Conservation (phyloP, 2,329 filamentous ascomycete genomes). For the Penicillium sp. region DNA sequence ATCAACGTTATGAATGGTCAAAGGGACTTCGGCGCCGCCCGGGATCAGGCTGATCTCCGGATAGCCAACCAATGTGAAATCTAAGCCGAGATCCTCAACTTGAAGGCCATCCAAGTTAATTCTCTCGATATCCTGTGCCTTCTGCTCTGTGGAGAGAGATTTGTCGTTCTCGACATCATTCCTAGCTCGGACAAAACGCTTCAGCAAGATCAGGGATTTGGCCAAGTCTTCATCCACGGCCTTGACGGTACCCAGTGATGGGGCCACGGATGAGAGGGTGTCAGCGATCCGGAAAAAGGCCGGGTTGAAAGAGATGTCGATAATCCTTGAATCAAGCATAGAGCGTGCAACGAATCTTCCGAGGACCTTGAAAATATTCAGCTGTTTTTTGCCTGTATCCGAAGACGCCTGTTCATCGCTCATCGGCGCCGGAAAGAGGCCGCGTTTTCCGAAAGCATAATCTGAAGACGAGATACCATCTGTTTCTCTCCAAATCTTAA, state of each 20-base stretch:
- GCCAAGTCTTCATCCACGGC: constrained; percentile 83
- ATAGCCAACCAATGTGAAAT: constrained; percentile 93
- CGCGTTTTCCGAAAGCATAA: constrained; percentile 78
- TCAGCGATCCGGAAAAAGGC: constrained; percentile 96
- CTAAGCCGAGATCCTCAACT: constrained; percentile 83
- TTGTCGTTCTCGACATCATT: constrained; percentile 73
- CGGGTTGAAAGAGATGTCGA: constrained; percentile 94
- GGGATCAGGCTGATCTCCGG: constrained; percentile 77
- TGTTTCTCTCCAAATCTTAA: constrained; percentile 93
- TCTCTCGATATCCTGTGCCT: constrained; percentile 64
- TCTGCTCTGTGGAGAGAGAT: constrained; percentile 64
- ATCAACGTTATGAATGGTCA: constrained; percentile 90
- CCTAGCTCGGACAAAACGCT: constrained; percentile 81
- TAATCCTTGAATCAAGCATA: constrained; percentile 97
- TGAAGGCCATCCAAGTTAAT: constrained; percentile 72
- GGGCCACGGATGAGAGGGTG: constrained; percentile 63
- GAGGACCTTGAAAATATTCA: constrained; percentile 86
- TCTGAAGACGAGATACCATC: constrained; percentile 69
- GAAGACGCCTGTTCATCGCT: constrained; percentile 70
- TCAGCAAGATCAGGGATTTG: constrained; percentile 78
- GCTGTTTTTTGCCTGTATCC: constrained; percentile 79
- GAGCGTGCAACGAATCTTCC: constrained; percentile 97
- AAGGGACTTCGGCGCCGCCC: constrained; percentile 68
- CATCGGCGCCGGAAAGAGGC: constrained; percentile 89
- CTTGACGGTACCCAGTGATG: constrained; percentile 85